Evolutionary conservation across 1,284 basidiomycete species (phyloP).

Genomic region (Apiotrichum siamense): DNA sequence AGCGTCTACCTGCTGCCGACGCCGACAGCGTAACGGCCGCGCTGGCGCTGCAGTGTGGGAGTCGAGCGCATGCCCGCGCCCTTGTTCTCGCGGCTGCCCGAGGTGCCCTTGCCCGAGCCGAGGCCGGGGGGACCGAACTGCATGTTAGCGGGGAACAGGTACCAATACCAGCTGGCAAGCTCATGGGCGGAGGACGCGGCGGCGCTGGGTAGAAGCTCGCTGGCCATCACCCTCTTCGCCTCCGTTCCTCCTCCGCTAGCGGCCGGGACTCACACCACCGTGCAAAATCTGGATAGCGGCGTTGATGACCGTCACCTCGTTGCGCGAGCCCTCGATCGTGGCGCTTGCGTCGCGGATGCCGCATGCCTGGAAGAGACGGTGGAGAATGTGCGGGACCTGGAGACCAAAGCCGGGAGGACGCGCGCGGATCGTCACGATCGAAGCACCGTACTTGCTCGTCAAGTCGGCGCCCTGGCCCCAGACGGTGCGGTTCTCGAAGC

Average conservation of each 20-base stretch:
- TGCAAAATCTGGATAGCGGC: constrained; percentile 46
- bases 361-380: constrained; percentile 78
- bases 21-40: constrained; percentile 47
- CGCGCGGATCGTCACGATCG: constrained; percentile 73
- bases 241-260: neutral
- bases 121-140: constrained; percentile 32
- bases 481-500: constrained; percentile 82
- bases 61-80: constrained; percentile 44
- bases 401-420: constrained; percentile 88
- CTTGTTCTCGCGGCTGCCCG: constrained; percentile 38
- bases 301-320: constrained; percentile 60
- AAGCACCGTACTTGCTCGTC: constrained; percentile 77
- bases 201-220: neutral
- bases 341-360: constrained; percentile 92
- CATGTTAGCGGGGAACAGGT: neutral
- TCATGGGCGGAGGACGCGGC: too few species aligned
- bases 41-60: constrained; percentile 43
- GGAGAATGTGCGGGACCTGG: constrained; percentile 79
- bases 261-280: constrained; percentile 36
- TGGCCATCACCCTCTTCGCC: neutral
- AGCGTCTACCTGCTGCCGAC: constrained; percentile 31
- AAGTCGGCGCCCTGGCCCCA: constrained; percentile 63
- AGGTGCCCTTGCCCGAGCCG: constrained; percentile 35
- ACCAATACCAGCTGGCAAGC: too few species aligned
- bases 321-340: constrained; percentile 88